Percentiles rank a stretch among this genome's conserved stretches.
Conservation (phyloP, 2,329 filamentous ascomycete genomes). For the Xenosphaeropsis pyriputrescens region DNA sequence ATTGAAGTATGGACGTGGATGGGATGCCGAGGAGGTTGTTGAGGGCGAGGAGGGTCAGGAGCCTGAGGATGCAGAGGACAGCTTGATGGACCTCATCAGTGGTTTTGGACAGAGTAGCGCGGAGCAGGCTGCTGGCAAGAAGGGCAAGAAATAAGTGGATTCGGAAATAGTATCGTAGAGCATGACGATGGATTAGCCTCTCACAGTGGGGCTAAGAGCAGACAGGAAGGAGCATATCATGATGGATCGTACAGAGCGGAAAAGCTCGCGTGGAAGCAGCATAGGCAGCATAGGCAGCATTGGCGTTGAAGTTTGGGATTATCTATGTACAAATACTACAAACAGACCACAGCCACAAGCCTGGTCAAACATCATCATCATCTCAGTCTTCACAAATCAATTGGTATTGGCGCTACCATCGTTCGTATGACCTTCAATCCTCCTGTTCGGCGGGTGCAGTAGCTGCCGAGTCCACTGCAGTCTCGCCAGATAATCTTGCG, state of each 20-base stretch:
- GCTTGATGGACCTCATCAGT: conserved; percentile 40
- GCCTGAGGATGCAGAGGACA: conserved; percentile 27
- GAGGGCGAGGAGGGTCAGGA: conserved; percentile 19
- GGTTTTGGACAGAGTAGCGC: conserved; percentile 17
- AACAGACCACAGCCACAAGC: conserved; percentile 2
- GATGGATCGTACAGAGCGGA: neutral
- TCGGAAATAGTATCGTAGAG: neutral
- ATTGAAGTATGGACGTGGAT: conserved; percentile 67
- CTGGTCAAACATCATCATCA: conserved; percentile 2
- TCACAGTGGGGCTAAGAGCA: neutral
- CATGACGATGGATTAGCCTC: neutral
- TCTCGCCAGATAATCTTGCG: conserved; percentile 25
- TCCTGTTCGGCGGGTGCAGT: conserved; percentile 13
- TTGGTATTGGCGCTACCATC: neutral
- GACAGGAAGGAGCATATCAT: neutral
- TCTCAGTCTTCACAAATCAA: neutral
- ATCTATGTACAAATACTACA: conserved; percentile 18
- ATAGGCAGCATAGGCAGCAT: neutral
- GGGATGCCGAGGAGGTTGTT: conserved; percentile 42
- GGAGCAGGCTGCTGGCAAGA: conserved; percentile 1
- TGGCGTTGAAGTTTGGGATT: conserved; percentile 4
- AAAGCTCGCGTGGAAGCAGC: neutral
- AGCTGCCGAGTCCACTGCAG: conserved; percentile 7
- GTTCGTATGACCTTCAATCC: conserved; percentile 1
- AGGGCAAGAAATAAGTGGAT: neutral